Base-by-base conservation (phyloP, 306 rosid genomes). In the Pyrus betulifolia region DNA sequence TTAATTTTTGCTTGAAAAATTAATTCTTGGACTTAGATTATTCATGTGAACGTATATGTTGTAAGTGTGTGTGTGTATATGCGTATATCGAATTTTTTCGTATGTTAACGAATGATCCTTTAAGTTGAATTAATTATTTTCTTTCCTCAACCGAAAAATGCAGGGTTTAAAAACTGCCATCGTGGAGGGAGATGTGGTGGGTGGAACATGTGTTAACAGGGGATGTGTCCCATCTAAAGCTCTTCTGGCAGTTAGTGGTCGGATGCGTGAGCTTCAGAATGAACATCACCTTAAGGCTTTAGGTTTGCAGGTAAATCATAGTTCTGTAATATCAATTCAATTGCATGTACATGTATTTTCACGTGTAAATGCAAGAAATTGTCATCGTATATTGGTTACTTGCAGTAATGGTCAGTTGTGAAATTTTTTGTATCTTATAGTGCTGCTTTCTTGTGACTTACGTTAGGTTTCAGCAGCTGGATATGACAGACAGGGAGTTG, bases 171-270 rank as follows among this genome's bases (percentile, higher is more conserved):
- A 95, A 92, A 95, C 97, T 64, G 98, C 91, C 33, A 81, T 95
- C 18, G 89, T 95, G 7, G 98, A 95, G 82, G 98, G 98, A 82
- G 97, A 92, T 57, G 96, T 92, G 83, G 93, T 95, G 78, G 99
- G 97, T 45, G 97, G 98, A 76, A 95, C 98, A 19, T 95, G 98
- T 82, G 97, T 95, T 58, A 95, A 95, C 87, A 88, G 97, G 85
- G 99, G 99, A 5, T 95, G 99, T 59, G 97, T 92, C 86, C 99
- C 99, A 60, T 95, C 99, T 3, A 95, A 90, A 81, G 99, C 99
- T 82, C 99, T 95, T 88, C 84, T 96, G 80, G 99, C 99, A 65
- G 97, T 87, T 7, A 92, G 98, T 75, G 99, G 98, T 79, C 93
- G 99, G 75, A 96, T 92, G 99, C 97, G 96, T 58, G 99, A 96